phyloP scores from a whole-genome alignment of 2,329 filamentous ascomycete species.

The Colletotrichum graminicola region DNA sequence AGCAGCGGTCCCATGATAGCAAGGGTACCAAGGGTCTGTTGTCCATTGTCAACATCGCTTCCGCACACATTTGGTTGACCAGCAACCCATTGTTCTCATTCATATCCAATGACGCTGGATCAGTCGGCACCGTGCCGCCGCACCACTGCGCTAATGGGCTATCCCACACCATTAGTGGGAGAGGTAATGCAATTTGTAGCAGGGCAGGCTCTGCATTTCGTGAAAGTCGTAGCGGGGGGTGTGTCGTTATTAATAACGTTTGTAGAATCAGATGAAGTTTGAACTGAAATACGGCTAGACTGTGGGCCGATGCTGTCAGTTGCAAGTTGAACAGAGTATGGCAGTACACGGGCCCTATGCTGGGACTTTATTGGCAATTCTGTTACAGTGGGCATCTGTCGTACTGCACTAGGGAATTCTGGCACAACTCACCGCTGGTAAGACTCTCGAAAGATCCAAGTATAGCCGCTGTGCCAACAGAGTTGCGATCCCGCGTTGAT shows the following conservation, averaged over 20 bases:
- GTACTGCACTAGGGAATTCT: no score
- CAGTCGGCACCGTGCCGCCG: conserved; percentile 17
- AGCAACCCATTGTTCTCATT: neutral
- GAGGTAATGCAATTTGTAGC: conserved; percentile 18
- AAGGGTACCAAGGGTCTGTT: conserved; percentile 27
- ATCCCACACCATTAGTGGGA: conserved; percentile 30
- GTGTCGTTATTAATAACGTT: conserved; percentile 34
- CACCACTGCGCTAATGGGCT: conserved; percentile 23
- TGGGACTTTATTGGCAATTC: neutral
- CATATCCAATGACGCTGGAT: conserved; percentile 12
- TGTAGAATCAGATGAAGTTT: conserved; percentile 35
- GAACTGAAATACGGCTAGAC: conserved; percentile 36
- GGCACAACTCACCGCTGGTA: conserved; percentile 20
- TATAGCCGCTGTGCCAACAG: neutral
- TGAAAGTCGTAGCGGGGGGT: conserved; percentile 23
- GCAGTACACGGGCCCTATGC: neutral
- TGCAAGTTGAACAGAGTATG: neutral
- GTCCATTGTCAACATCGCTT: conserved; percentile 24
- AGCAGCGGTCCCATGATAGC: conserved; percentile 28
- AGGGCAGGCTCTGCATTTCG: conserved; percentile 29
- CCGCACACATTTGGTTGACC: conserved; percentile 31
- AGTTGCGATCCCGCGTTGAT: conserved; percentile 21
- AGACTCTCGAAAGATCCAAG: conserved; percentile 26
- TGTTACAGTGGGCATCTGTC: neutral
- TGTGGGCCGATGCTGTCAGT: neutral